Evolutionary conservation across 2,329 filamentous ascomycete species (phyloP), one percentile per base, ranked within the genome.

Genomic region (Fusarium sp.): DNA sequence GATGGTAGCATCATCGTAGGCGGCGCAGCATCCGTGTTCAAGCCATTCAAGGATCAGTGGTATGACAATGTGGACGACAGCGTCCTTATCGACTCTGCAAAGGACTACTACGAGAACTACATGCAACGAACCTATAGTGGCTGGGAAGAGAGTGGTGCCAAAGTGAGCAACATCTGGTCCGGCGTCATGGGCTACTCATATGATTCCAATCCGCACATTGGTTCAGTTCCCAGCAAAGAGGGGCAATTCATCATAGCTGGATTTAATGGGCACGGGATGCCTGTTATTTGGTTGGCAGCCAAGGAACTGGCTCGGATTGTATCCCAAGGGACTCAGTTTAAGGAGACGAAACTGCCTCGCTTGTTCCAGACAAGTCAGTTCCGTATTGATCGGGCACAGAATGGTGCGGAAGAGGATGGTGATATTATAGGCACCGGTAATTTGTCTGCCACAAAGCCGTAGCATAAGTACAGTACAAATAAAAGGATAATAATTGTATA

Each of bases 161-260:
- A 39, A 49, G 52, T 55, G 23, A 55, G 44, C 23, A 39, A 55
- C 1, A 55, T 55, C 15, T 55, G 52, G 52, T 40, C 32, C 3
- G 52, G 52, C 11, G 44, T 55, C 2, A 55, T 55, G 52, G 52
- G 52, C 19, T 55, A 55, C 19, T 55, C 52, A 7, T 55, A 55
- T 30, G 52, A 49, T 19, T 55, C 52, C 2, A 55, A 55, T 19
- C 52, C 52, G 15, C 52, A 55, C 11, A 55, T 55, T 6, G 52
- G 52, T 13, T 20, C n/a, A 40, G 32, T 55, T 14, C 52, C 52
- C 6, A 49, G 10, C 6, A 55, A 55, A 15, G 33, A 55, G 2
- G 32, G 44, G 2, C 52, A 55, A 19, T 55, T 55, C 17, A 55
- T 55, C 13, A 10, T 49, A 32, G 52, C 52, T 39, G 52, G 52